Conservation (phyloP, 768 basidiomycete genomes). For the Termitomyces sp. region DNA sequence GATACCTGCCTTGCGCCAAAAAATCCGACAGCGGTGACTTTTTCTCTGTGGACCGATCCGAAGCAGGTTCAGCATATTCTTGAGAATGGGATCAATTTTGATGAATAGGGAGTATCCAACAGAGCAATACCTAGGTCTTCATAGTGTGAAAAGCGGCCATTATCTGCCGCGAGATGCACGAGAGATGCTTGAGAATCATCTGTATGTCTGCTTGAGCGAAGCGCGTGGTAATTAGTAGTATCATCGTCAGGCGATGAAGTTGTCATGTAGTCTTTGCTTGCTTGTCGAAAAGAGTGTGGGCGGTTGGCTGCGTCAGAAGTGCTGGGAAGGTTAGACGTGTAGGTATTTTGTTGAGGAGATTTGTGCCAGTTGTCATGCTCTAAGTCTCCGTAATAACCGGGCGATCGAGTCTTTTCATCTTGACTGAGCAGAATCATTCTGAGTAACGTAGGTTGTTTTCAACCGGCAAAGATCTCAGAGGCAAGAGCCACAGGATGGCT, state of each 20-base stretch:
- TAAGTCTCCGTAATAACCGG: constrained; percentile 2
- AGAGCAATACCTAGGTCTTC: constrained; percentile 51
- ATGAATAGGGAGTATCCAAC: neutral
- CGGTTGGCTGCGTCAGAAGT: constrained; percentile 2
- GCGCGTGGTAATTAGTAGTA: neutral
- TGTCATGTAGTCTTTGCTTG: constrained; percentile 2
- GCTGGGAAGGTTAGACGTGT: neutral
- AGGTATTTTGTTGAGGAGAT: neutral
- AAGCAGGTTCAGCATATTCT: constrained; percentile 68
- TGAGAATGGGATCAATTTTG: neutral
- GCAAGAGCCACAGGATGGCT: neutral
- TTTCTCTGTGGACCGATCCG: constrained; percentile 31
- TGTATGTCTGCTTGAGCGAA: constrained; percentile 2
- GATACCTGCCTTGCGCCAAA: constrained; percentile 47
- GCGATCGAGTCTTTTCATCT: constrained; percentile 10
- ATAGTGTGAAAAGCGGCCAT: constrained; percentile 33
- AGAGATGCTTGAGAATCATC: constrained; percentile 33
- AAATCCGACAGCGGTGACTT: constrained; percentile 34
- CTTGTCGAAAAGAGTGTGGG: constrained; percentile 9
- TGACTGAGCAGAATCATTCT: constrained; percentile 12
- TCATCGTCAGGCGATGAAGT: neutral
- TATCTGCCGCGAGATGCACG: constrained; percentile 40
- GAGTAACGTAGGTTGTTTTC: neutral
- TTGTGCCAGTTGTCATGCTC: neutral
- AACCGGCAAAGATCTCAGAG: neutral